Conservation (phyloP, 2,329 filamentous ascomycete species). For the Epichloe baconii region DNA sequence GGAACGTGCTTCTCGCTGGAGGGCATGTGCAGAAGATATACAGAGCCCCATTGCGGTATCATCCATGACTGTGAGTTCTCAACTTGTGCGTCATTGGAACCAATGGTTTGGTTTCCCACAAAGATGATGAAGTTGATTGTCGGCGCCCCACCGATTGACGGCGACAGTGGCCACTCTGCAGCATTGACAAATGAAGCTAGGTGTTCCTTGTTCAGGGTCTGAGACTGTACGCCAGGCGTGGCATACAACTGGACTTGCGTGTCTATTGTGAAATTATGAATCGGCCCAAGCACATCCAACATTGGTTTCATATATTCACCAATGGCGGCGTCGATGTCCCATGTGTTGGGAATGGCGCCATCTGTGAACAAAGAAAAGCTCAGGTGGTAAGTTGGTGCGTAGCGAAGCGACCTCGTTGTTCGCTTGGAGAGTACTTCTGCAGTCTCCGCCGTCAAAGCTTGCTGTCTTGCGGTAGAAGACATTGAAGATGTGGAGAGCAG, state of each 20-base stretch:
- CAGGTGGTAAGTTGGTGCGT: constrained; percentile 85
- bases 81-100: constrained; percentile 24
- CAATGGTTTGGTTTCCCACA: constrained; percentile 65
- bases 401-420: constrained; percentile 75
- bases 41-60: constrained; percentile 85
- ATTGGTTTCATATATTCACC: constrained; percentile 71
- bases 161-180: constrained; percentile 91
- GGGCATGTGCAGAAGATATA: constrained; percentile 43
- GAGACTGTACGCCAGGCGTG: constrained; percentile 46
- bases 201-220: constrained; percentile 68
- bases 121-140: constrained; percentile 96
- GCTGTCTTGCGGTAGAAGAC: constrained; percentile 32
- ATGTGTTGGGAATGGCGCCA: constrained; percentile 63
- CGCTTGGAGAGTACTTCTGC: constrained; percentile 51
- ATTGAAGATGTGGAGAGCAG: constrained; percentile 49
- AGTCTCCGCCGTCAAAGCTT: constrained; percentile 35
- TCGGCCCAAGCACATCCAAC: constrained; percentile 62
- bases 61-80: constrained; percentile 61
- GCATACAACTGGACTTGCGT: constrained; percentile 94
- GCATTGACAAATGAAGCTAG: constrained; percentile 93
- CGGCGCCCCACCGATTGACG: constrained; percentile 82
- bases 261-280: constrained; percentile 92
- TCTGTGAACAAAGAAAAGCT: constrained; percentile 92
- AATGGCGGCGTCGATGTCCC: constrained; percentile 79
- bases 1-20: constrained; percentile 39